These are phyloP conservation scores for Aspergillus wentii DNA, from an alignment of 495 filamentous ascomycete species.

Conservation along the genomic window DNA sequence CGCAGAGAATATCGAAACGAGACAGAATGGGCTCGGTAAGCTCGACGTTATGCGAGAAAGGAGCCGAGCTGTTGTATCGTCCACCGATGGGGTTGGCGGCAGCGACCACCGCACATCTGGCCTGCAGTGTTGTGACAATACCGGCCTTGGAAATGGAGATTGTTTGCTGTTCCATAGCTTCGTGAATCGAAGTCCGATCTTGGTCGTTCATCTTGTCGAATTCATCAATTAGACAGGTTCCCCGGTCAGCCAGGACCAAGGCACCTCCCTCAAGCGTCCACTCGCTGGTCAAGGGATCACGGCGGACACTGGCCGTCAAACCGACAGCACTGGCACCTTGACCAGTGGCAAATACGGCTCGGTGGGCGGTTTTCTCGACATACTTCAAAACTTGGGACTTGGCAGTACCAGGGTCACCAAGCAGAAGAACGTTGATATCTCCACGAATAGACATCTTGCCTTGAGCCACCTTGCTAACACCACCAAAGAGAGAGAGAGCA, in stretches of 20 bases:
- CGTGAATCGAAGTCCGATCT: constrained; percentile 96
- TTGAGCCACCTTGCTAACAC: constrained; percentile 83
- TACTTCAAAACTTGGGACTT: constrained; percentile 99
- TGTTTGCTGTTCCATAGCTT: constrained; percentile 99
- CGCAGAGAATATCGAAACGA: constrained; percentile 97
- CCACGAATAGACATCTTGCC: constrained; percentile 89
- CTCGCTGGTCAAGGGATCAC: constrained; percentile 92
- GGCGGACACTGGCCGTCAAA: constrained; percentile 94
- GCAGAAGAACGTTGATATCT: constrained; percentile 96
- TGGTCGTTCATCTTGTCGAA: constrained; percentile 99
- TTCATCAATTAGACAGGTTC: constrained; percentile 96
- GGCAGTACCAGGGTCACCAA: constrained; percentile 96
- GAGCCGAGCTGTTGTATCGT: constrained; percentile 93
- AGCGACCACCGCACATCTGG: constrained; percentile 95
- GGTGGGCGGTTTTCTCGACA: constrained; percentile 94
- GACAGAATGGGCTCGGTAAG: constrained; percentile 96
- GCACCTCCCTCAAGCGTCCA: constrained; percentile 99
- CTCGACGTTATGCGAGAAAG: constrained; percentile 93
- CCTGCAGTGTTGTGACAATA: constrained; percentile 96
- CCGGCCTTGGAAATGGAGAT: constrained; percentile 99
- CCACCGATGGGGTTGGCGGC: constrained; percentile 96
- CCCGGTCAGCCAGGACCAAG: constrained; percentile 89
- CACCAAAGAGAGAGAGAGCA: constrained; percentile 90
- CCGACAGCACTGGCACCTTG: constrained; percentile 97
- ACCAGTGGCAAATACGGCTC: constrained; percentile 96